Percentiles rank a stretch among this genome's conserved stretches.
Evolutionary conservation across 1,284 basidiomycete species (phyloP).

Genomic region (Volvariella surrecta): DNA sequence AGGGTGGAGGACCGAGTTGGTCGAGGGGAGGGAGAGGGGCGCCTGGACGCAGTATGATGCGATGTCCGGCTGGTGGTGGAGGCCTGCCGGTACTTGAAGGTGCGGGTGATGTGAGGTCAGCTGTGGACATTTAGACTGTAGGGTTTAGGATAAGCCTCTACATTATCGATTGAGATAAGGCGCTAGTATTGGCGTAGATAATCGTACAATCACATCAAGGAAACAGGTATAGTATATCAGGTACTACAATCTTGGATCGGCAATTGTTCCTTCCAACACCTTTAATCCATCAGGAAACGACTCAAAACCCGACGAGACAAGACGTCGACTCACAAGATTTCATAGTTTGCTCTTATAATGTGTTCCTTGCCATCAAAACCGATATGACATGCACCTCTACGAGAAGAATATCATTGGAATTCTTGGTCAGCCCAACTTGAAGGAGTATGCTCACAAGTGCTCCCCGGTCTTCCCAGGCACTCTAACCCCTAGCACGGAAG

Average conservation of each 20-base stretch:
- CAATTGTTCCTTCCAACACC: too few species aligned
- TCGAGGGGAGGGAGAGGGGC: constrained; percentile 35
- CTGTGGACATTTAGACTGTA: too few species aligned
- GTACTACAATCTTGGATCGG: too few species aligned
- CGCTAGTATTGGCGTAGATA: too few species aligned
- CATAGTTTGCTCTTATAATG: constrained; percentile 28
- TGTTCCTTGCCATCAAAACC: constrained; percentile 29
- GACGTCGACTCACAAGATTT: constrained; percentile 7
- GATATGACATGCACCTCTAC: constrained; percentile 15
- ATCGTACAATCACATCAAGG: too few species aligned
- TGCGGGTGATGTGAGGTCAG: too few species aligned
- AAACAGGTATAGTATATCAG: too few species aligned
- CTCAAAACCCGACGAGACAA: not conserved
- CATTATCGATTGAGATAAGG: too few species aligned
- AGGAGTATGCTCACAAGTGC: constrained; percentile 56
- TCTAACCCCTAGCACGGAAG: constrained; percentile 33
- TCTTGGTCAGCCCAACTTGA: too few species aligned
- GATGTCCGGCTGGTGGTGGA: constrained; percentile 47
- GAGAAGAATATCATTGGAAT: not conserved
- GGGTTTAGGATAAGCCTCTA: too few species aligned
- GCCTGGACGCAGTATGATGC: constrained; percentile 40
- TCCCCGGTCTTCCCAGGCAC: constrained; percentile 67
- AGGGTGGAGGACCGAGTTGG: constrained; percentile 38
- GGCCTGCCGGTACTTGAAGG: not conserved
- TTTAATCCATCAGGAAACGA: too few species aligned